Evolutionary conservation across 202 grass and related monocot genomes (phyloP), one percentile per base, ranked within the genome.

Genomic region (Dendrocalamus latiflorus): DNA sequence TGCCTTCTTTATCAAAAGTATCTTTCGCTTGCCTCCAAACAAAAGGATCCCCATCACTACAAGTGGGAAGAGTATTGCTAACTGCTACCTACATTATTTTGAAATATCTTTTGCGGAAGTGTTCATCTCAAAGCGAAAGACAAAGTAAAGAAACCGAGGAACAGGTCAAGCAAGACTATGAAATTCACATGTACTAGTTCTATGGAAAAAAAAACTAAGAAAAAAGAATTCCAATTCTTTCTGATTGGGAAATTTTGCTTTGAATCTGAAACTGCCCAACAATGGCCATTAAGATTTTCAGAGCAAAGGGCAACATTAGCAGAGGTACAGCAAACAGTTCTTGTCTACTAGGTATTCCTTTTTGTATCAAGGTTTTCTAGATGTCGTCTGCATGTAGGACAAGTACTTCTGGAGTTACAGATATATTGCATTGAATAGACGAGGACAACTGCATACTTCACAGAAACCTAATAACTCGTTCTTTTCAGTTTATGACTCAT

Each of bases 1-100:
- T 57, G 10, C 18, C 20, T 63, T 86, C 65, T 78, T 86, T 85
- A 69, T 72, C 25, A 48, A 77, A 85, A 77, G 13, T 18, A 60
- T 65, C 66, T 72, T 72, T 64, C 17, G 11, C n/a, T 56, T 56
- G 55, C 22, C n/a, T 14, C 47, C 65, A 54, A 70, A 88, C 6
- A 72, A 38, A 72, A 65, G 10, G 39, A 17, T 6, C 37, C 24
- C 2, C 18, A 21, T 33, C 37, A 44, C 22, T 44, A 82, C 30
- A 74, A 38, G 21, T 50, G 41, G 58, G 30, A 83, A 66, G 87
- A 70, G 36, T 76, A 24, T 39, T 8, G 39, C 26, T 64, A 65
- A 76, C 39, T 45, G 85, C 45, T 26, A 65, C 56, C 81, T 80
- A 76, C 55, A 74, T 57, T 25, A 39, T 65, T 55, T 47, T 68